Percentiles rank a stretch among this genome's conserved stretches.
Conservation (phyloP, 768 basidiomycete species). For the Collybia nuda region DNA sequence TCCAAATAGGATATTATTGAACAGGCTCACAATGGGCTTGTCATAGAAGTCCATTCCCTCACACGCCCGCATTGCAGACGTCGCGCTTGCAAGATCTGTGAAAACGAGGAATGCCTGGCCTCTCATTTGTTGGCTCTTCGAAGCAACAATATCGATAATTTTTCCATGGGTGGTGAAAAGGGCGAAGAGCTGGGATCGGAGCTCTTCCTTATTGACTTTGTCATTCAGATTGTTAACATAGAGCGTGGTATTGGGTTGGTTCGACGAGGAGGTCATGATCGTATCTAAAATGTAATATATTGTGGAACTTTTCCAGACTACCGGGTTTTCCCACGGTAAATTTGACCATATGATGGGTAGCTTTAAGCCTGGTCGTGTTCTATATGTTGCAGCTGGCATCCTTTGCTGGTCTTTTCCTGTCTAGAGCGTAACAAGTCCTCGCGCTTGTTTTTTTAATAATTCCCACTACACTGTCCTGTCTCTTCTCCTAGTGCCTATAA, state of each 20-base stretch:
- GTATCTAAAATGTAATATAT: conserved; percentile 6
- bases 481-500: no score
- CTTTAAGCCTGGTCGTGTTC: neutral
- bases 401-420: neutral
- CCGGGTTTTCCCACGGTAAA: conserved; percentile 16
- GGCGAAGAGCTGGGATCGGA: conserved; percentile 77
- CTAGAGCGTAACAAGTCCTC: neutral
- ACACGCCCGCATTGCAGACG: conserved; percentile 89
- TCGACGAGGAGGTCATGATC: conserved; percentile 48
- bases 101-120: conserved; percentile 98
- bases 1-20: conserved; percentile 5
- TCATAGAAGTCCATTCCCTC: conserved; percentile 94
- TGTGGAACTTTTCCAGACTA: conserved; percentile 10
- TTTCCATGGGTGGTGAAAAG: conserved; percentile 94
- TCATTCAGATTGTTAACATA: conserved; percentile 94
- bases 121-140: conserved; percentile 81
- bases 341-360: conserved; percentile 1
- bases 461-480: neutral
- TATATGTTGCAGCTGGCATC: conserved; percentile 7
- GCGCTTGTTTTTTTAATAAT: neutral
- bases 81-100: conserved; percentile 86
- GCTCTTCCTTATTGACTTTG: conserved; percentile 89
- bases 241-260: conserved; percentile 83
- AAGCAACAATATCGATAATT: conserved; percentile 90
- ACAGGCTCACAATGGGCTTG: conserved; percentile 78